Evolutionary conservation across 352 stramenopile genomes (phyloP).

Genomic region (Phytophthora aleatoria): DNA sequence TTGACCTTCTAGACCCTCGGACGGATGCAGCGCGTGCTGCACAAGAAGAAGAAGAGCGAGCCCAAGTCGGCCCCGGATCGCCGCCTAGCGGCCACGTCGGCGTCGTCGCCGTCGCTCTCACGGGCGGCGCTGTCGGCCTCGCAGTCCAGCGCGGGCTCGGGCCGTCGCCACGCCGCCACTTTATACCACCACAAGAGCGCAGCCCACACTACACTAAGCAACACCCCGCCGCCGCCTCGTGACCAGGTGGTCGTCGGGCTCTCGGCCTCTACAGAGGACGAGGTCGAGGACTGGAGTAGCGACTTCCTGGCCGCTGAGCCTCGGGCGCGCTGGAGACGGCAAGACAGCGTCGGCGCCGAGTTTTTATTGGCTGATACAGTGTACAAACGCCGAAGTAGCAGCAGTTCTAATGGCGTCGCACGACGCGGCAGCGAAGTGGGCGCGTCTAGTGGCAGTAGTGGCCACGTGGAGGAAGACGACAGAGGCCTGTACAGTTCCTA

Average conservation of each 20-base stretch:
- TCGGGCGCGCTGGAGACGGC: slow-evolving; percentile 37
- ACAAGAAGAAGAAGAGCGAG: slow-evolving; percentile 33
- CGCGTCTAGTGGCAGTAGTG: slow-evolving; percentile 19
- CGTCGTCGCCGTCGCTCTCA: slow-evolving; percentile 13
- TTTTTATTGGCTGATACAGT: slow-evolving; percentile 28
- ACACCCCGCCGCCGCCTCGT: slow-evolving; percentile 2
- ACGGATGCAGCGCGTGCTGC: slow-evolving; percentile 40
- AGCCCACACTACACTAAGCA: neutral
- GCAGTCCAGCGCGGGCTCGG: slow-evolving; percentile 1
- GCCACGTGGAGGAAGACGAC: slow-evolving; percentile 29
- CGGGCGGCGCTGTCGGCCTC: slow-evolving; percentile 6
- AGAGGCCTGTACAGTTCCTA: slow-evolving; percentile 26
- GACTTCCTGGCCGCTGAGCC: slow-evolving; percentile 44
- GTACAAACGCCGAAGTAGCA: slow-evolving; percentile 40
- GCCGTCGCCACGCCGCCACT: slow-evolving; percentile 19
- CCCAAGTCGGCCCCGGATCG: slow-evolving; percentile 10
- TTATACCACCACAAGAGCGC: slow-evolving; percentile 28
- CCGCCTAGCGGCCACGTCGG: slow-evolving; percentile 16
- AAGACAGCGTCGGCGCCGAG: slow-evolving; percentile 40
- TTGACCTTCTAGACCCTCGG: slow-evolving; percentile 6
- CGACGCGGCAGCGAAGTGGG: slow-evolving; percentile 24
- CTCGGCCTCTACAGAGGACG: slow-evolving; percentile 63
- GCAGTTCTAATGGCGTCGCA: slow-evolving; percentile 26
- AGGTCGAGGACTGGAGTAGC: slow-evolving; percentile 79
- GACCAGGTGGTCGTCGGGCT: slow-evolving; percentile 82